A percentile compares a stretch with the other conserved stretches of the same genome.
Conservation (phyloP, 352 stramenopile species). For the Phytophthora fragariaefolia region DNA sequence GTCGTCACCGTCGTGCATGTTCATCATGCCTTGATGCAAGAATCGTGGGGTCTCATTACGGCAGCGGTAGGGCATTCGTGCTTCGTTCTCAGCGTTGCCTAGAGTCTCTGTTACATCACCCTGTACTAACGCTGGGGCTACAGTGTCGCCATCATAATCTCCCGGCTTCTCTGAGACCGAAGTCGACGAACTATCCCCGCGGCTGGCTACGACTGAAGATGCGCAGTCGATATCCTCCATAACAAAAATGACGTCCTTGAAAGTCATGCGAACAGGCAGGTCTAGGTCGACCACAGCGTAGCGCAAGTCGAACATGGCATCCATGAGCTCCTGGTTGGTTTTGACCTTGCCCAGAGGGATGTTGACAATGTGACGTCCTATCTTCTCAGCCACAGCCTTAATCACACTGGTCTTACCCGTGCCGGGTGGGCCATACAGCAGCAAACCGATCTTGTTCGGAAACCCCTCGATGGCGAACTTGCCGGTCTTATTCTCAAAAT, state of each 20-base stretch:
- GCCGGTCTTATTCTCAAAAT: slow-evolving; percentile 71
- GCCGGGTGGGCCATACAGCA: slow-evolving; percentile 87
- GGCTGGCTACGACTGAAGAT: slow-evolving; percentile 64
- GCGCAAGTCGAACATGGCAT: slow-evolving; percentile 76
- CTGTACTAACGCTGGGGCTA: slow-evolving; percentile 22
- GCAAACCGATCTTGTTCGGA: slow-evolving; percentile 88
- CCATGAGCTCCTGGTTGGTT: slow-evolving; percentile 87
- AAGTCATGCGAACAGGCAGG: slow-evolving; percentile 64
- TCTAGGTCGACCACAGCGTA: slow-evolving; percentile 66
- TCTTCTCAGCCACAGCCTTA: slow-evolving; percentile 82
- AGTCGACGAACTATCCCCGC: slow-evolving; percentile 31
- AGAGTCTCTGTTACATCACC: not conserved
- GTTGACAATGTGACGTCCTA: slow-evolving; percentile 74
- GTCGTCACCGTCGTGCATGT: not conserved
- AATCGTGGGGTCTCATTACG: not conserved
- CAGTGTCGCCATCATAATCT: slow-evolving; percentile 21
- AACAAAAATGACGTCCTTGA: slow-evolving; percentile 91
- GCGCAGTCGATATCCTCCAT: slow-evolving; percentile 91
- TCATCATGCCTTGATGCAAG: slow-evolving; percentile 5
- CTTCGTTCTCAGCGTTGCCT: not conserved
- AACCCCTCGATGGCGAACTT: slow-evolving; percentile 91
- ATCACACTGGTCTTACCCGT: slow-evolving; percentile 92
- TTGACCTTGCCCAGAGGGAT: slow-evolving; percentile 72
- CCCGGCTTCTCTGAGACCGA: not conserved
- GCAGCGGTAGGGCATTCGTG: not conserved